A percentile compares a stretch with the other conserved stretches of the same genome.
These are phyloP conservation scores for Syzygium oleosum DNA, from an alignment of 345 rosid species.

Conservation along the genomic window DNA sequence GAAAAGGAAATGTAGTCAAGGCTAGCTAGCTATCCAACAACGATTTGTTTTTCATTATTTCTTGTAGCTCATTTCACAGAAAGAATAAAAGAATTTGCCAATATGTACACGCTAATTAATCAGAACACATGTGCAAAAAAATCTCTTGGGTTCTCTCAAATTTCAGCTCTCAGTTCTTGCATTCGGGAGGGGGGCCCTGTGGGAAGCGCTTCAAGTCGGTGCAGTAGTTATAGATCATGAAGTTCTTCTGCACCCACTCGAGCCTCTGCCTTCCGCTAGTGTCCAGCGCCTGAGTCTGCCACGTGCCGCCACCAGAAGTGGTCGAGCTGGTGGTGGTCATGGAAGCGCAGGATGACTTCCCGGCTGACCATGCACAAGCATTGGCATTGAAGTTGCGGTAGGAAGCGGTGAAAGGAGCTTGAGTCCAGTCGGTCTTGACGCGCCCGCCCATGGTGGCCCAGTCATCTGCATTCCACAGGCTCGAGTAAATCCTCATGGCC, in stretches of 20 bases:
- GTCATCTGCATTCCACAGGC: constrained; percentile 52
- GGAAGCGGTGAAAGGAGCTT: constrained; percentile 50
- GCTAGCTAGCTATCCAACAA: neutral
- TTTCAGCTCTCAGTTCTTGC: constrained; percentile 3
- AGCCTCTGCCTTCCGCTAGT: constrained; percentile 18
- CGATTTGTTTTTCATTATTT: neutral
- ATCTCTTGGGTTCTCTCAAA: neutral
- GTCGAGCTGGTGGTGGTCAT: neutral
- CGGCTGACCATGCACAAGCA: constrained; percentile 36
- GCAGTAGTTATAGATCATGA: constrained; percentile 54
- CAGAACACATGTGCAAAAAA: neutral
- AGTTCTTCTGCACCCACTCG: constrained; percentile 39
- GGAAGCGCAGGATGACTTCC: constrained; percentile 21
- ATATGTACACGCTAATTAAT: neutral
- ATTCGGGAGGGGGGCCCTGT: constrained; percentile 42
- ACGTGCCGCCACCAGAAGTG: neutral
- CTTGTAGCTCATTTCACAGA: neutral
- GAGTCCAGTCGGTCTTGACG: constrained; percentile 46
- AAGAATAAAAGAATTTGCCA: neutral
- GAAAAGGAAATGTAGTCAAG: neutral
- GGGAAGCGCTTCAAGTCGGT: constrained; percentile 40
- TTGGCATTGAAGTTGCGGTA: constrained; percentile 29
- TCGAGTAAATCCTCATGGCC: constrained; percentile 48
- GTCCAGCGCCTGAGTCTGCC: constrained; percentile 35
- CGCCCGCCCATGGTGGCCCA: constrained; percentile 58